Conservation (phyloP, 805 yeast species). For the Metschnikowia matae region DNA sequence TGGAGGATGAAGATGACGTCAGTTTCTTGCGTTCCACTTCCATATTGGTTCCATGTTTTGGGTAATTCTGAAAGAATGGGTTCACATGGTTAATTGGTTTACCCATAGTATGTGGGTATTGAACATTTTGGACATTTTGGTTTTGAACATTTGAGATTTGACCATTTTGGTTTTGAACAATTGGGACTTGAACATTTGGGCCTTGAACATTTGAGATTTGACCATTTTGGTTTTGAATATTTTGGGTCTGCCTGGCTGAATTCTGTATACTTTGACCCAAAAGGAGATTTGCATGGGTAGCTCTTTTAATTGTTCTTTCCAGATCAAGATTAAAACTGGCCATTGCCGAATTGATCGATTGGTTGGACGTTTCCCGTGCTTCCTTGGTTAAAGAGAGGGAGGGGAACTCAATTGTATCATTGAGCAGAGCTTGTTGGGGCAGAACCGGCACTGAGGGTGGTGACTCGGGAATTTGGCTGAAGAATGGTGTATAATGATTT, state of each 20-base stretch:
- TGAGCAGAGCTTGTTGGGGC: conserved; percentile 20
- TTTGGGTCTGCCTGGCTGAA: too few species aligned
- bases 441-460: conserved; percentile 44
- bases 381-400: not conserved
- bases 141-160: not conserved
- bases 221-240: too few species aligned
- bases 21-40: not conserved
- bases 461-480: conserved; percentile 36
- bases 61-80: not conserved
- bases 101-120: not conserved
- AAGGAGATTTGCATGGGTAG: not conserved
- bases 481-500: conserved; percentile 13
- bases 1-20: conserved; percentile 19
- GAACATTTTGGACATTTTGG: not conserved
- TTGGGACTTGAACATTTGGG: not conserved
- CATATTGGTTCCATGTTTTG: not conserved
- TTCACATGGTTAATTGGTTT: conserved; percentile 10
- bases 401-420: not conserved
- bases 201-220: too few species aligned
- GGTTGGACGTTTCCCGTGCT: not conserved
- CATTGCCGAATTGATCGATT: conserved; percentile 10
- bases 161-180: too few species aligned
- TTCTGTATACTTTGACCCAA: not conserved
- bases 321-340: conserved; percentile 25
- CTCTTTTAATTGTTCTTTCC: not conserved